phyloP scores from a whole-genome alignment of 768 basidiomycete genomes.

The Calocera viscosa region DNA sequence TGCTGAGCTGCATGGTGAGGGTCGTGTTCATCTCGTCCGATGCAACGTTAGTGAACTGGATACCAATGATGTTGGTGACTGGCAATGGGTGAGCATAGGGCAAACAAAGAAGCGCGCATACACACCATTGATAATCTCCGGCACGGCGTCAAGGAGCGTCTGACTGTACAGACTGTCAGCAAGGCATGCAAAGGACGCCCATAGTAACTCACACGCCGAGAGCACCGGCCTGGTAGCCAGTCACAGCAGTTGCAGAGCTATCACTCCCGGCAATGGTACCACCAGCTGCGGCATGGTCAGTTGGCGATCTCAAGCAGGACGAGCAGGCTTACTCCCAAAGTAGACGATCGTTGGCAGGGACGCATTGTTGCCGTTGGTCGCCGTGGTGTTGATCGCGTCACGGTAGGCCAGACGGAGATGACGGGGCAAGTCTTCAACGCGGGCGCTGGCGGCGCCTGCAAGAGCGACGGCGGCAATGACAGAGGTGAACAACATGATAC shows the following conservation, averaged over 20 bases:
- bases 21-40: conserved; percentile 5
- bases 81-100: background rate
- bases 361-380: background rate
- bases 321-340: conserved; percentile 10
- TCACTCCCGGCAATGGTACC: conserved; percentile 12
- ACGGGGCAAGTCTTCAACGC: background rate
- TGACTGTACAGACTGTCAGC: conserved; percentile 4
- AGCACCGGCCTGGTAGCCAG: conserved; percentile 11
- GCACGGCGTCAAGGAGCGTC: conserved; percentile 16
- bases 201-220: background rate
- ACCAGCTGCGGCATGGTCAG: conserved; percentile 5
- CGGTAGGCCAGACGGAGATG: background rate
- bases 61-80: conserved; percentile 17
- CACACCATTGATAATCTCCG: conserved; percentile 12
- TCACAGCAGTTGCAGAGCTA: conserved; percentile 9
- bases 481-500: background rate
- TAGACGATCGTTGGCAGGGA: conserved; percentile 12
- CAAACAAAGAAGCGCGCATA: background rate
- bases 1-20: background rate
- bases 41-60: conserved; percentile 17
- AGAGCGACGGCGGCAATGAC: background rate
- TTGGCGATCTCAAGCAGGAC: background rate
- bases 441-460: background rate
- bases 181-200: background rate
- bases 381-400: background rate